phyloP scores from a whole-genome alignment of 176 grass and related monocot genomes.

The Cymbopogon citratus region DNA sequence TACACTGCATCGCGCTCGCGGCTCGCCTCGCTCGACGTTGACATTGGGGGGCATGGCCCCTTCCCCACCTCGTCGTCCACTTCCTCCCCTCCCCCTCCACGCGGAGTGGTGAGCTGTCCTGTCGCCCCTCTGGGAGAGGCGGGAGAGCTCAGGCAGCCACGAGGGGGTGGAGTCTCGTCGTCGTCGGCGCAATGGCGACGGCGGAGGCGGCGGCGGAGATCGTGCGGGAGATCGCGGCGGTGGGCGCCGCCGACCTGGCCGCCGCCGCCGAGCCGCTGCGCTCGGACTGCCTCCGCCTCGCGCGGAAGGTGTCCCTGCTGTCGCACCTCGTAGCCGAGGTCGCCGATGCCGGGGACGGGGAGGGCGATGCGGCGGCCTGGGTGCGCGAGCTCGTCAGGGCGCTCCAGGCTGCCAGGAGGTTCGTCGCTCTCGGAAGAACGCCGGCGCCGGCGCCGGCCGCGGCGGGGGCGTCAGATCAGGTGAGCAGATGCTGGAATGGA shows the following conservation, averaged over 20 bases:
- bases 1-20: slow-evolving; percentile 32
- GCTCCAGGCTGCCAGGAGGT: slow-evolving; percentile 57
- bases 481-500: not conserved
- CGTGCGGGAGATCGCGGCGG: slow-evolving; percentile 48
- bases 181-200: slow-evolving; percentile 23
- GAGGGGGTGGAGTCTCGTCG: not conserved
- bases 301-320: slow-evolving; percentile 81
- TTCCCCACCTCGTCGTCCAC: not conserved
- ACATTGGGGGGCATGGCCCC: slow-evolving; percentile 35
- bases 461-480: slow-evolving; percentile 35
- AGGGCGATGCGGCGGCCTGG: slow-evolving; percentile 1
- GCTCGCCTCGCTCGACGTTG: slow-evolving; percentile 27
- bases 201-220: slow-evolving; percentile 41
- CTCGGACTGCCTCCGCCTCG: slow-evolving; percentile 67
- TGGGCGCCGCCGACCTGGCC: slow-evolving; percentile 54
- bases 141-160: not conserved
- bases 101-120: slow-evolving; percentile 34
- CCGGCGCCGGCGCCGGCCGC: not conserved
- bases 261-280: slow-evolving; percentile 43
- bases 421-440: slow-evolving; percentile 45
- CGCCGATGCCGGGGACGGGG: not conserved
- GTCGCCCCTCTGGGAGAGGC: not conserved
- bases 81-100: slow-evolving; percentile 26
- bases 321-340: slow-evolving; percentile 79
- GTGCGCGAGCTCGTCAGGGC: slow-evolving; percentile 58